Percentiles rank a stretch among this genome's conserved stretches.
Evolutionary conservation across 2,329 filamentous ascomycete genomes (phyloP).

Genomic region (Escovopsis weberi): DNA sequence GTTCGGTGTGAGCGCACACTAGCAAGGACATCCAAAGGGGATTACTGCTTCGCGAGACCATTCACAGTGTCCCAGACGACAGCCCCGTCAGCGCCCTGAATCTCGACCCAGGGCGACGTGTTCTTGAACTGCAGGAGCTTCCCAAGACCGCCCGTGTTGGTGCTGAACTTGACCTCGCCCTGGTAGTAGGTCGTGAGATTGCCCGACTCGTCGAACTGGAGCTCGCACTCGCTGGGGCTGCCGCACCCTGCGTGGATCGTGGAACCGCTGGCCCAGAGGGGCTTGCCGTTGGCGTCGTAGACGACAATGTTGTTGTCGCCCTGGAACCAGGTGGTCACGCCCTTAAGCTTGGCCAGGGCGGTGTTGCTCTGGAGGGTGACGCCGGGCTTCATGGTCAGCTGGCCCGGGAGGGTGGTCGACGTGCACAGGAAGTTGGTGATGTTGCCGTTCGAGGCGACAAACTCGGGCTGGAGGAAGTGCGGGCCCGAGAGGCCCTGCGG

Average conservation of each 20-base stretch:
- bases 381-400: background rate
- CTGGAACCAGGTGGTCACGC: conserved; percentile 11
- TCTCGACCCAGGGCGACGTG: conserved; percentile 8
- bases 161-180: conserved; percentile 4
- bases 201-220: conserved; percentile 6
- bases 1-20: too few species aligned
- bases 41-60: too few species aligned
- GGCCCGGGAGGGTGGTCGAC: too few species aligned
- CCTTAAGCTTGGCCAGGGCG: conserved; percentile 9
- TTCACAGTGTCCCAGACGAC: conserved; percentile 8
- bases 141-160: conserved; percentile 5
- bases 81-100: conserved; percentile 7
- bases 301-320: conserved; percentile 14
- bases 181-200: conserved; percentile 7
- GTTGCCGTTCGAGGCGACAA: conserved; percentile 9
- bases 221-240: conserved; percentile 5
- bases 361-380: conserved; percentile 8
- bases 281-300: conserved; percentile 5
- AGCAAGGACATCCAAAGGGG: too few species aligned
- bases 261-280: conserved; percentile 8
- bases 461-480: conserved; percentile 10
- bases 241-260: conserved; percentile 7
- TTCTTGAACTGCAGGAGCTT: conserved; percentile 4
- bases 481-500: conserved; percentile 8
- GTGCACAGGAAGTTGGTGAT: conserved; percentile 13